A percentile compares a stretch with the other conserved stretches of the same genome.
These are phyloP conservation scores for Suillus subalutaceus DNA, from an alignment of 768 basidiomycete genomes.

Conservation along the genomic window DNA sequence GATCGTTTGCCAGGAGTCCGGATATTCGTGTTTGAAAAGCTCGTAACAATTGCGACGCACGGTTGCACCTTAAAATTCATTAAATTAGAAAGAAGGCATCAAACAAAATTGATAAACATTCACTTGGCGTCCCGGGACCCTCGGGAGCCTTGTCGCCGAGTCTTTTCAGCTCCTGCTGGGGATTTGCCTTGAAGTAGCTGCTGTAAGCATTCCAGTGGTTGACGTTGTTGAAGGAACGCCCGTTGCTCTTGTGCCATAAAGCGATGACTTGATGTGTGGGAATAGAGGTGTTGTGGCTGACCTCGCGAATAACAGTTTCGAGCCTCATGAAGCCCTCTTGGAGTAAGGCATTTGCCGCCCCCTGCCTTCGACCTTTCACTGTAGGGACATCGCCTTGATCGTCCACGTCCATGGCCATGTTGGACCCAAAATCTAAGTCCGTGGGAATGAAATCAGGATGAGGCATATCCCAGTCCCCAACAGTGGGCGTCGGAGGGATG, in stretches of 20 bases:
- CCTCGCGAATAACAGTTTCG: not conserved
- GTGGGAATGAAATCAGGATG: not conserved
- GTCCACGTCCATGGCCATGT: not conserved
- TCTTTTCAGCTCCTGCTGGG: slow-evolving; percentile 7
- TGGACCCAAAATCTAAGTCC: not conserved
- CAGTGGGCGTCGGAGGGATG: not conserved
- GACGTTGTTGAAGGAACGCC: slow-evolving; percentile 4
- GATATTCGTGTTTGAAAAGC: not conserved
- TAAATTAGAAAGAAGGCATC: not conserved
- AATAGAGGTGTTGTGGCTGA: slow-evolving; percentile 7
- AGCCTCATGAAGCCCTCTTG: slow-evolving; percentile 1
- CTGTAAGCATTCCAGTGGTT: slow-evolving; percentile 15
- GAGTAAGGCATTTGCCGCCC: not conserved
- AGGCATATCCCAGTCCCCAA: not conserved
- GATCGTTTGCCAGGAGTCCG: not conserved
- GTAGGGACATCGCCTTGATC: not conserved
- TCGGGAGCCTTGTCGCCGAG: not conserved
- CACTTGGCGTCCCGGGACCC: not conserved
- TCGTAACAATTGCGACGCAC: not conserved
- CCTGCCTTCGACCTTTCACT: not conserved
- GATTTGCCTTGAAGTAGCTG: slow-evolving; percentile 8
- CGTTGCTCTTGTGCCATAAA: slow-evolving; percentile 8
- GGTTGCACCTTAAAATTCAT: not conserved
- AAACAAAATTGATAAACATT: not conserved
- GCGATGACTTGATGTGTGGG: slow-evolving; percentile 10